Evolutionary conservation across 179 eudicot genomes (phyloP), one percentile per base, ranked within the genome.

Genomic region (Gypsophila paniculata): DNA sequence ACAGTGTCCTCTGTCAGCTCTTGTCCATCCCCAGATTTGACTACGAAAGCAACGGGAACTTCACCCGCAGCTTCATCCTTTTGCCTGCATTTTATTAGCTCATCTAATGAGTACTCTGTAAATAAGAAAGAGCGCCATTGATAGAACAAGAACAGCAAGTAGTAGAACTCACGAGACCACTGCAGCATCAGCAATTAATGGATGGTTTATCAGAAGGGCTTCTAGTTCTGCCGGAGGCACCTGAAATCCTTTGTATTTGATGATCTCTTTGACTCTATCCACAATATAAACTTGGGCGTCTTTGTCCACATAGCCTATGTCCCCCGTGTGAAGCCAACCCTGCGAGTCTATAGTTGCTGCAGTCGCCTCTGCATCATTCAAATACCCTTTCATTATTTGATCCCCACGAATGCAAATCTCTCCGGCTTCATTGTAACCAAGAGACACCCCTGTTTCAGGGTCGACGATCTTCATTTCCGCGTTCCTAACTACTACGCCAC

Each of bases 261-360:
- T 93, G 76, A 91, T 85, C 84, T 93, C 97, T 77, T 93, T 93
- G 13, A 91, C 86, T 64, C 97, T 61, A 61, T 91, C 98, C 1
- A 91, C 97, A 19, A 93, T 79, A 69, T 80, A 91, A 5, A 91
- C 79, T 69, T 81, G 88, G 4, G 87, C 87, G 32, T 91, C 91
- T 15, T 85, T 87, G 74, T 91, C 94, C 54, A 93, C 86, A 55
- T 89, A 93, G 65, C 96, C 88, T 61, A 93, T 88, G 65, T 93
- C 97, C 1, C 97, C 98, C 0, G 98, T 93, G 72, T 72, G 85
- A 15, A 91, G 87, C 97, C 97, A 93, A 42, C 93, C 98, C n/a
- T 88, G 86, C 0, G 84, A 49, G 70, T 82, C 91, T 19, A 91
- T 71, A 0, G 91, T 89, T 55, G 84, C 93, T 53, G 82, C 83